phyloP scores from a whole-genome alignment of 306 rosid genomes.

The Acacia confusa region DNA sequence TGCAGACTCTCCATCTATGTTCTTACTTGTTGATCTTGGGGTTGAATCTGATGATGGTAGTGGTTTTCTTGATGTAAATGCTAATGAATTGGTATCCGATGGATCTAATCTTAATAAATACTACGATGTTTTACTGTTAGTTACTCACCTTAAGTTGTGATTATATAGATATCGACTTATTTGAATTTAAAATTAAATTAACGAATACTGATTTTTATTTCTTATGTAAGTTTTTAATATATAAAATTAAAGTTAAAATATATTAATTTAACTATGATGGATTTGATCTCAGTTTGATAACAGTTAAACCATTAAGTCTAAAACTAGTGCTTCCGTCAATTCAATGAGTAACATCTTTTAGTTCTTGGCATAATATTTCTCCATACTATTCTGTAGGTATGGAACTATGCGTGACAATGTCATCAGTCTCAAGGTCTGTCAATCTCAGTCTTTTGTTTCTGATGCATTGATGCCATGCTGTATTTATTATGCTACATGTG shows the following conservation, averaged over 20 bases:
- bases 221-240: not conserved
- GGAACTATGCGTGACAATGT: constrained; percentile 99
- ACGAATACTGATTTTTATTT: too few species aligned
- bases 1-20: too few species aligned
- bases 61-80: too few species aligned
- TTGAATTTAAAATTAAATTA: too few species aligned
- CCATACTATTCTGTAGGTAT: constrained; percentile 70
- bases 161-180: not conserved
- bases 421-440: constrained; percentile 79
- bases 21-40: too few species aligned
- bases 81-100: too few species aligned
- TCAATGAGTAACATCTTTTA: not conserved
- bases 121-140: too few species aligned
- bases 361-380: constrained; percentile 36
- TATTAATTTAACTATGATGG: not conserved
- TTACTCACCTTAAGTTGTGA: too few species aligned
- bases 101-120: too few species aligned
- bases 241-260: too few species aligned
- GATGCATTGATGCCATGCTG: constrained; percentile 17
- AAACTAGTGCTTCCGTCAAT: not conserved
- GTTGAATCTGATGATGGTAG: too few species aligned
- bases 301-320: not conserved
- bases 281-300: too few species aligned
- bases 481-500: constrained; percentile 38
- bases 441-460: constrained; percentile 18